Evolutionary conservation across 208 protist genomes (phyloP), one percentile per base, ranked within the genome.

Genomic region (Histomonas meleagridis): DNA sequence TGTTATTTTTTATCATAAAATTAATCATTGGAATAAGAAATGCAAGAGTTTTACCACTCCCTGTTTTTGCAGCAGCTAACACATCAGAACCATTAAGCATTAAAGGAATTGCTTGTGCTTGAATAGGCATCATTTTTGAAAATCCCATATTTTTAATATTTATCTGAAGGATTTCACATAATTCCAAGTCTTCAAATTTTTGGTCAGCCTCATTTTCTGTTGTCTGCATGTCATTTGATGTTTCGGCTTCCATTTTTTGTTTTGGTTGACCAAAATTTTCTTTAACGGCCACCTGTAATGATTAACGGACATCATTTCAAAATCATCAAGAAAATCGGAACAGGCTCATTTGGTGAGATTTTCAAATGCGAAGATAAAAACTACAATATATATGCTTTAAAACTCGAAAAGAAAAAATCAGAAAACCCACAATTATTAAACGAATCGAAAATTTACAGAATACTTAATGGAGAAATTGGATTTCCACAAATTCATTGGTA

Each of bases 21-120:
- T 99, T 98, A 0, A 99, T 96, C 28, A 97, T 97, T 23, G 98
- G 98, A 69, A 99, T 97, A 26, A 99, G 94, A 95, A 99, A 99
- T 4, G 97, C 97, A 0, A 99, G 93, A 62, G 98, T 99, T 95
- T 94, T 95, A 14, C 94, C 94, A 72, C 92, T 93, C 26, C 92
- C 92, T 32, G 92, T 93, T 57, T 93, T 92, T 40, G 92, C 92
- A 46, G 86, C 62, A 49, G 72, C 90, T 2, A 93, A 21, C 26
- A 92, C 23, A 86, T 92, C 72, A 14, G 26, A 21, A 14, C 91
- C 91, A 23, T 12, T 49, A 28, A 92, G 16, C 18, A 62, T 28
- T n/a, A 91, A 23, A 26, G 91, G 91, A 43, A 81, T 90, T 49
- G 62, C 78, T 92, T 91, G 72, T 43, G 60, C 43, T 65, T 92